phyloP scores from a whole-genome alignment of 208 protist species.

The Trypanosoma conorhini region DNA sequence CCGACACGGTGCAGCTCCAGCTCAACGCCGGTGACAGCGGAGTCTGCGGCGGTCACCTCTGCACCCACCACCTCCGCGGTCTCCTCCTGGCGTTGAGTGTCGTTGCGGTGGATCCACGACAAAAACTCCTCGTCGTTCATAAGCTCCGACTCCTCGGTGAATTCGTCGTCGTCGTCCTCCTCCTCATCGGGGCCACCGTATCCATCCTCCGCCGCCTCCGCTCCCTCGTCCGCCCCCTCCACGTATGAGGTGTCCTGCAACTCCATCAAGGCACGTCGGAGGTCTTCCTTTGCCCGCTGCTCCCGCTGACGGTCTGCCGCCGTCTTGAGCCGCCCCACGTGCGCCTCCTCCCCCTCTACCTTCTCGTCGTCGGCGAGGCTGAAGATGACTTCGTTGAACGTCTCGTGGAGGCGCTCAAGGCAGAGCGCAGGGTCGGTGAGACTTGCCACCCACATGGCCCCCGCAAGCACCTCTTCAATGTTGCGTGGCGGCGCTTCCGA shows the following conservation, averaged over 20 bases:
- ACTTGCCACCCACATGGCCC: slow-evolving; percentile 55
- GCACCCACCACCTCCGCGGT: slow-evolving; percentile 10
- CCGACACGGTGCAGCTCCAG: slow-evolving; percentile 70
- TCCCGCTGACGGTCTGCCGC: slow-evolving; percentile 61
- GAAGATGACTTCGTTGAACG: slow-evolving; percentile 76
- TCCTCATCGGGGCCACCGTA: slow-evolving; percentile 33
- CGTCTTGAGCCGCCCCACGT: slow-evolving; percentile 38
- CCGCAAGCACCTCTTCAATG: slow-evolving; percentile 64
- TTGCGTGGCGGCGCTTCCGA: slow-evolving; percentile 5
- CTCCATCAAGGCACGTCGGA: slow-evolving; percentile 50
- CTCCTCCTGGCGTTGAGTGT: slow-evolving; percentile 23
- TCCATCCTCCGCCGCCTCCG: slow-evolving; percentile 19
- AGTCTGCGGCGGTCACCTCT: neutral
- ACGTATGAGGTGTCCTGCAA: slow-evolving; percentile 44
- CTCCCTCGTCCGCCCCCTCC: slow-evolving; percentile 27
- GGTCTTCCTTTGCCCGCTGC: slow-evolving; percentile 39
- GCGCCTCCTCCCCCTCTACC: slow-evolving; percentile 11
- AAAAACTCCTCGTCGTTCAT: slow-evolving; percentile 60
- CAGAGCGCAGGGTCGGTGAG: slow-evolving; percentile 68
- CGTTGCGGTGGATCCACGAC: slow-evolving; percentile 64
- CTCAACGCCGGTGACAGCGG: slow-evolving; percentile 42
- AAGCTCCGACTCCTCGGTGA: slow-evolving; percentile 29
- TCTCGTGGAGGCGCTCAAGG: slow-evolving; percentile 63
- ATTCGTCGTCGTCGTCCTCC: slow-evolving; percentile 36
- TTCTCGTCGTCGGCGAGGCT: slow-evolving; percentile 31